Percentiles rank a stretch among this genome's conserved stretches.
phyloP scores from a whole-genome alignment of 345 rosid genomes.

The Boechera divaricarpa region DNA sequence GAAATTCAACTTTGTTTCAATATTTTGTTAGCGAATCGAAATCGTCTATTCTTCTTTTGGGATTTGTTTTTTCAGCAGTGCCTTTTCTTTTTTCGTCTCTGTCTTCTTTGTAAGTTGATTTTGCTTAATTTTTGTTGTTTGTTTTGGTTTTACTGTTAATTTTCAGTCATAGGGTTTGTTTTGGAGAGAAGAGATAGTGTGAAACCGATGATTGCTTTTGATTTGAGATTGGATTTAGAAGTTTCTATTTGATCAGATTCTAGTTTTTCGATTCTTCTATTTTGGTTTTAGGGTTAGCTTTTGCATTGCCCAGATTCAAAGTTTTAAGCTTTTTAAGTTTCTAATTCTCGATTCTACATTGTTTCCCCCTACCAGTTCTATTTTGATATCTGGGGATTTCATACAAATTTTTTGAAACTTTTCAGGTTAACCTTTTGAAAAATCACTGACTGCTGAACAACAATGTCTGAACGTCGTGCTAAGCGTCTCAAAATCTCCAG shows the following conservation, averaged over 20 bases:
- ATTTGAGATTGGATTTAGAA: not conserved
- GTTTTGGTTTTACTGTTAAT: slow-evolving; percentile 5
- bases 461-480: slow-evolving; percentile 57
- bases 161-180: not conserved
- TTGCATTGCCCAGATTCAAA: slow-evolving; percentile 10
- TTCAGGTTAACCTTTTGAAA: slow-evolving; percentile 7
- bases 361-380: not conserved
- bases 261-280: not conserved
- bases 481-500: slow-evolving; percentile 70
- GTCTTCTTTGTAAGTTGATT: not conserved
- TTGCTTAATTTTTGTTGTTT: not conserved
- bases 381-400: not conserved
- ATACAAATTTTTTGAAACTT: not conserved
- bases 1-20: not conserved
- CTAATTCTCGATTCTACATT: slow-evolving; percentile 8
- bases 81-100: not conserved
- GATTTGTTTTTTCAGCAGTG: not conserved
- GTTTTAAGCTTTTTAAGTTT: not conserved
- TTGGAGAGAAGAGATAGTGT: slow-evolving; percentile 7
- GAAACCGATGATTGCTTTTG: slow-evolving; percentile 21
- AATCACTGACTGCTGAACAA: not conserved
- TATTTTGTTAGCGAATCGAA: not conserved
- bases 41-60: not conserved
- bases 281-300: slow-evolving; percentile 24
- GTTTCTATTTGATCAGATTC: not conserved